These are phyloP conservation scores for Cornus kousa DNA, from an alignment of 148 eudicot genomes.

Conservation along the genomic window DNA sequence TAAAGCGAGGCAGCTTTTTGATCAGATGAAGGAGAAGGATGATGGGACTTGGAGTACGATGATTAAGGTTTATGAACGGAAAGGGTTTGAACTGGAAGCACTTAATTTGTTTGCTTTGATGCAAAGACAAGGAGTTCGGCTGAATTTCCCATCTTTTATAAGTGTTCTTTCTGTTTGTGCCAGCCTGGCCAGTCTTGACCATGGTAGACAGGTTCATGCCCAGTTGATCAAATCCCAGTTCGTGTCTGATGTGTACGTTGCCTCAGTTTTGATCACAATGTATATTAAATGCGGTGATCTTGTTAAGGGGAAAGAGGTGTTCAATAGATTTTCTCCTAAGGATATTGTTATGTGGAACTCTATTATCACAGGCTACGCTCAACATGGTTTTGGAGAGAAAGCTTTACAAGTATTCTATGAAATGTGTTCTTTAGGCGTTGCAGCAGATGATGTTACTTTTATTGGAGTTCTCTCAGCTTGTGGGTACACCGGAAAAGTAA, in stretches of 20 bases:
- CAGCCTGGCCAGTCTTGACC: slow-evolving; percentile 41
- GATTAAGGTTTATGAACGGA: slow-evolving; percentile 42
- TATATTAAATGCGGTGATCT: slow-evolving; percentile 55
- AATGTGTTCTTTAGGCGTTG: slow-evolving; percentile 31
- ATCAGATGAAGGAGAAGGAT: slow-evolving; percentile 37
- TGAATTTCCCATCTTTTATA: slow-evolving; percentile 40
- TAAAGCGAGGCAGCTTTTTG: slow-evolving; percentile 40
- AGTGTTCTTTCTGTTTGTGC: slow-evolving; percentile 48
- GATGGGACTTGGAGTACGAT: slow-evolving; percentile 53
- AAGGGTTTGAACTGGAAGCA: slow-evolving; percentile 43
- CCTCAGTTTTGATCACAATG: slow-evolving; percentile 43
- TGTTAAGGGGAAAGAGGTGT: slow-evolving; percentile 35
- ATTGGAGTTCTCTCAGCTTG: slow-evolving; percentile 53
- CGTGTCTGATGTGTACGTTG: slow-evolving; percentile 42
- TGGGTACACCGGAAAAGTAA: slow-evolving; percentile 45
- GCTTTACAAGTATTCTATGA: slow-evolving; percentile 26
- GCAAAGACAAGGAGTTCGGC: slow-evolving; percentile 30
- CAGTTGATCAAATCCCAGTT: slow-evolving; percentile 31
- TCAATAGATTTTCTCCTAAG: slow-evolving; percentile 36
- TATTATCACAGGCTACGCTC: slow-evolving; percentile 39
- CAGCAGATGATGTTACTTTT: slow-evolving; percentile 44
- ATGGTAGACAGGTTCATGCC: slow-evolving; percentile 52
- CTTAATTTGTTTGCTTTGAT: slow-evolving; percentile 31
- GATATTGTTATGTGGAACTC: slow-evolving; percentile 58
- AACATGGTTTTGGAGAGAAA: slow-evolving; percentile 19